Conservation (phyloP, 163 green algal genomes). For the Prototheca cutis region DNA sequence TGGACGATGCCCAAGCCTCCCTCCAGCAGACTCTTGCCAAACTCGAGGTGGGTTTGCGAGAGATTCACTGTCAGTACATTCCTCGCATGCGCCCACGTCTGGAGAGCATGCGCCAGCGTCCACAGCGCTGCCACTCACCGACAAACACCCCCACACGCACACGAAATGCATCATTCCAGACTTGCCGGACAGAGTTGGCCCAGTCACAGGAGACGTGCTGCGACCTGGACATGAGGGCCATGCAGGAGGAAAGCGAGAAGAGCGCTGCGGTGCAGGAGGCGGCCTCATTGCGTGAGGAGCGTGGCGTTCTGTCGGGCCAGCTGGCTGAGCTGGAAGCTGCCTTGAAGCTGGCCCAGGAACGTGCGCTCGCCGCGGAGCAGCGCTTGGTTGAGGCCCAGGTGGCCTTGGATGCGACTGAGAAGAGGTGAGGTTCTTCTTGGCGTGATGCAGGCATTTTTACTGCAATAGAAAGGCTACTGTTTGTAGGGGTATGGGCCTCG, state of each 20-base stretch:
- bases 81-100: too few species aligned
- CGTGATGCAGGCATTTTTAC: too few species aligned
- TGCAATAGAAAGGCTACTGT: too few species aligned
- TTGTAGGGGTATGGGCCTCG: too few species aligned
- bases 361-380: not conserved
- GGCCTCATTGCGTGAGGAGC: slow-evolving; percentile 4
- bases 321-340: slow-evolving; percentile 5
- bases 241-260: not conserved
- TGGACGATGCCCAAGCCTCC: not conserved
- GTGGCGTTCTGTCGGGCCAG: slow-evolving; percentile 5
- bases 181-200: slow-evolving; percentile 3
- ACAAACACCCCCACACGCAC: too few species aligned
- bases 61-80: too few species aligned
- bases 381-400: not conserved
- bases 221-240: slow-evolving; percentile 15
- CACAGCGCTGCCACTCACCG: too few species aligned
- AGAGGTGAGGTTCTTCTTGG: too few species aligned
- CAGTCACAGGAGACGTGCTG: slow-evolving; percentile 15
- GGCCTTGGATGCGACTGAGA: not conserved
- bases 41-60: not conserved
- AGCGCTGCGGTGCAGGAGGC: slow-evolving; percentile 7
- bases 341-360: slow-evolving; percentile 4
- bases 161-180: not conserved
- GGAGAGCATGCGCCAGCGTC: too few species aligned
- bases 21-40: not conserved